Conservation (phyloP, 1,284 basidiomycete species). For the Puccinia sorghi region DNA sequence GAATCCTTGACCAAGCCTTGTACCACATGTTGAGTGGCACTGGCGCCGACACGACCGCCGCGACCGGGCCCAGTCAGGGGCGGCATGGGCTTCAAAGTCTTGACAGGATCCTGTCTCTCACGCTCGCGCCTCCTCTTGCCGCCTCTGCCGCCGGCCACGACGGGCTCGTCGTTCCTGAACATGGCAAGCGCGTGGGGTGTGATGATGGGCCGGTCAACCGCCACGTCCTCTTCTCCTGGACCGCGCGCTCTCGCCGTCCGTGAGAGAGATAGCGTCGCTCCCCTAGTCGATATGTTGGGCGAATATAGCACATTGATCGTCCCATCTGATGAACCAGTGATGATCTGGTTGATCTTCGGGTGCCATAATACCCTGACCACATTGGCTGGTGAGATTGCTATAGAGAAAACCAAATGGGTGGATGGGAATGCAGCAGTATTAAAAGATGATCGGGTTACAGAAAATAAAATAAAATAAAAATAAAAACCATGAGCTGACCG, state of each 20-base stretch:
- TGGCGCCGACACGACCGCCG: conserved; percentile 90
- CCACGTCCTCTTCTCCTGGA: conserved; percentile 60
- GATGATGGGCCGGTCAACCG: conserved; percentile 72
- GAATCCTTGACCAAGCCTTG: conserved; percentile 86
- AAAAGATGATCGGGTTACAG: background rate
- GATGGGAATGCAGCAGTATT: background rate
- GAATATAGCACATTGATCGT: conserved; percentile 86
- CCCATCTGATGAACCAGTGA: conserved; percentile 83
- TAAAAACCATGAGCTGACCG: conserved; percentile 8
- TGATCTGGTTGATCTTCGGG: conserved; percentile 95
- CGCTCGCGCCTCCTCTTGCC: conserved; percentile 83
- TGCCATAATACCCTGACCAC: conserved; percentile 91
- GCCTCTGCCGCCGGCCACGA: conserved; percentile 63
- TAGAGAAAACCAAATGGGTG: background rate
- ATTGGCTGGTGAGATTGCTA: conserved; percentile 63
- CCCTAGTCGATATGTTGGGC: conserved; percentile 79
- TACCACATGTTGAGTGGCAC: conserved; percentile 90
- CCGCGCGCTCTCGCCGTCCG: conserved; percentile 61
- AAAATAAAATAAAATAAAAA: background rate
- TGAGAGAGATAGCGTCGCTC: conserved; percentile 79
- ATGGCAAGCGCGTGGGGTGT: conserved; percentile 85
- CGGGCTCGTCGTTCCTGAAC: conserved; percentile 72
- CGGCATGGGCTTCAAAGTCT: conserved; percentile 84
- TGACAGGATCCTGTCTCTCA: conserved; percentile 80
- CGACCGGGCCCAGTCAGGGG: conserved; percentile 86